A percentile compares a stretch with the other conserved stretches of the same genome.
Evolutionary conservation across 495 filamentous ascomycete genomes (phyloP).

Genomic region (Aspergillus campestris): DNA sequence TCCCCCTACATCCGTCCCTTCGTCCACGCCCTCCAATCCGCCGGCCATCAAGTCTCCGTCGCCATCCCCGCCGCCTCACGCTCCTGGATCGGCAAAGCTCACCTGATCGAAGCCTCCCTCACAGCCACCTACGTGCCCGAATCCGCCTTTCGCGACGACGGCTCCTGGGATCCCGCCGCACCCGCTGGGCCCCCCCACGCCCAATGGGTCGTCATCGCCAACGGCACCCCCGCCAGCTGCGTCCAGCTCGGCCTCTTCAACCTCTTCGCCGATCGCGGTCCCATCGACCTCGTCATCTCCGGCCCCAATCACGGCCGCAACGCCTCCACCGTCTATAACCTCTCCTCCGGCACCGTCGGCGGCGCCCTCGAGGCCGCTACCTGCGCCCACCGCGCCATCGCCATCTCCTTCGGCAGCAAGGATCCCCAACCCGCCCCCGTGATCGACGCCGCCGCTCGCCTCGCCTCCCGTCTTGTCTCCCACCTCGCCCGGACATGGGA

Average conservation of each 20-base stretch:
- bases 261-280: constrained; percentile 66
- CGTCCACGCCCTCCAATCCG: constrained; percentile 62
- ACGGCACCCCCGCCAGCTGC: constrained; percentile 81
- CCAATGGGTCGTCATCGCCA: constrained; percentile 75
- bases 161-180: constrained; percentile 41
- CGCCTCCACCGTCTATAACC: constrained; percentile 81
- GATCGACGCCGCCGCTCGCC: constrained; percentile 59
- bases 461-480: constrained; percentile 66
- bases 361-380: constrained; percentile 88
- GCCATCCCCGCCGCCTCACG: constrained; percentile 83
- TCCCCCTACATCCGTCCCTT: constrained; percentile 88
- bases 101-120: constrained; percentile 77
- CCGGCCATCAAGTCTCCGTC: constrained; percentile 84
- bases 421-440: constrained; percentile 62
- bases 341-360: constrained; percentile 82
- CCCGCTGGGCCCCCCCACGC: constrained; percentile 24
- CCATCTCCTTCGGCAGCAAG: constrained; percentile 73
- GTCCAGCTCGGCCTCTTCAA: constrained; percentile 84
- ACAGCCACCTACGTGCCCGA: constrained; percentile 77
- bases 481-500: constrained; percentile 67
- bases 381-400: constrained; percentile 66
- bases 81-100: constrained; percentile 97
- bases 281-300: constrained; percentile 76
- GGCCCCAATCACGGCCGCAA: constrained; percentile 96
- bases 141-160: constrained; percentile 47